Percentiles rank a stretch among this genome's conserved stretches.
Evolutionary conservation across 176 grass and related monocot genomes (phyloP).

Genomic region (Zea mays): DNA sequence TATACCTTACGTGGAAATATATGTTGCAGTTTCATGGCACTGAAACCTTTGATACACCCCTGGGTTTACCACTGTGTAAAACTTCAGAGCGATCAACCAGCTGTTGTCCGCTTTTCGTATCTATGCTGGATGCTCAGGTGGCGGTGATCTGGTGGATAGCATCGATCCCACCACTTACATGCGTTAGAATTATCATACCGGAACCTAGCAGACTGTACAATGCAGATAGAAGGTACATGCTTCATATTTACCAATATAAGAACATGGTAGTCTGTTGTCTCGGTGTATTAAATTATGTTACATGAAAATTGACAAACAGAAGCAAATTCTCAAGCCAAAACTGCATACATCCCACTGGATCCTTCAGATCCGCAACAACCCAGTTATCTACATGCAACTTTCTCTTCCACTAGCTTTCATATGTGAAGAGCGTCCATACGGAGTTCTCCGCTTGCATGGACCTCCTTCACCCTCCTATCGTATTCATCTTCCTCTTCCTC

Average conservation of each 20-base stretch:
- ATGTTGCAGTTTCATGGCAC: not conserved
- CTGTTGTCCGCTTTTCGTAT: not conserved
- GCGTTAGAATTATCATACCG: not conserved
- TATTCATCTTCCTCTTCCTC: constrained; percentile 72
- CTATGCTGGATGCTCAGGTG: not conserved
- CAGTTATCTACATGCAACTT: constrained; percentile 42
- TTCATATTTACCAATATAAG: constrained; percentile 37
- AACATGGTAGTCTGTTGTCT: constrained; percentile 9
- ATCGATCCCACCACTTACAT: not conserved
- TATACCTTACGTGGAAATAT: not conserved
- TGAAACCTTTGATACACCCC: not conserved
- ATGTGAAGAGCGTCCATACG: constrained; percentile 57
- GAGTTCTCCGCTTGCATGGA: constrained; percentile 72
- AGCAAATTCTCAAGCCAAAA: constrained; percentile 50
- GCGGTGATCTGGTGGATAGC: not conserved
- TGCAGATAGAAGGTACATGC: not conserved
- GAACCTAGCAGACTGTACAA: not conserved
- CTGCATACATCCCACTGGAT: constrained; percentile 41
- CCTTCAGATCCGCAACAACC: constrained; percentile 20
- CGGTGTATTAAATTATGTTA: constrained; percentile 41
- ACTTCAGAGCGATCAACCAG: not conserved
- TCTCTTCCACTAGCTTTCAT: constrained; percentile 34
- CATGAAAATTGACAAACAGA: constrained; percentile 41
- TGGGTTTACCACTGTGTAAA: not conserved
- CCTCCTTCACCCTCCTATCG: constrained; percentile 78